These are phyloP conservation scores for Colletotrichum sp. DNA, from an alignment of 2,329 filamentous ascomycete species.

Conservation along the genomic window DNA sequence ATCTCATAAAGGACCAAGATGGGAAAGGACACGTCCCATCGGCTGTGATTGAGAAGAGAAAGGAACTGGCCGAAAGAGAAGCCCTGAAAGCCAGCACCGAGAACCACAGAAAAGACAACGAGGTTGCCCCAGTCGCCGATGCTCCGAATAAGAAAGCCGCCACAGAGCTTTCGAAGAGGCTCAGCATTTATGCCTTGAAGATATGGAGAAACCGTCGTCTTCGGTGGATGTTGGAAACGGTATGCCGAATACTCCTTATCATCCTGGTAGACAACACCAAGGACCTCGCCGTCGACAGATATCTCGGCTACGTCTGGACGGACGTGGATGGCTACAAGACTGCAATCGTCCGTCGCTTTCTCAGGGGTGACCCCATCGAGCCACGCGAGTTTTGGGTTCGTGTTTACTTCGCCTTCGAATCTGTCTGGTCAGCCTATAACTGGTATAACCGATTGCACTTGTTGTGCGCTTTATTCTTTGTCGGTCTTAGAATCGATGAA, in stretches of 20 bases:
- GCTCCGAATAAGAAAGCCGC: not conserved
- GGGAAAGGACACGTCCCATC: not conserved
- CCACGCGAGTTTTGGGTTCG: not conserved
- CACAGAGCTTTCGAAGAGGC: not conserved
- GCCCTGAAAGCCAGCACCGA: not conserved
- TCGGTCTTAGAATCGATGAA: slow-evolving; percentile 4
- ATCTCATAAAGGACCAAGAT: not conserved
- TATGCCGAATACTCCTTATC: not conserved
- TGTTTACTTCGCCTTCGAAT: not conserved
- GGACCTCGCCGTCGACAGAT: not conserved
- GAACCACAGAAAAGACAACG: not conserved
- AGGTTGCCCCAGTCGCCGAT: not conserved
- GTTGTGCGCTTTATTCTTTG: slow-evolving; percentile 1
- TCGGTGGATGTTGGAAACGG: not conserved
- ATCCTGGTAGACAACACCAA: not conserved
- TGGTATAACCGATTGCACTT: slow-evolving; percentile 8
- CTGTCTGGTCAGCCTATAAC: slow-evolving; percentile 10
- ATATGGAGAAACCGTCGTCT: not conserved
- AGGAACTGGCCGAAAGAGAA: not conserved
- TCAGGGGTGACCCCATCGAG: not conserved
- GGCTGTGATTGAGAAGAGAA: not conserved
- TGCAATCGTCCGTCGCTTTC: slow-evolving; percentile 1
- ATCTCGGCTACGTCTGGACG: not conserved
- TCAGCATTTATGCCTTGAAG: not conserved
- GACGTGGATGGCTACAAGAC: not conserved